phyloP scores from a whole-genome alignment of 2,329 filamentous ascomycete genomes.

The Alternaria dauci region DNA sequence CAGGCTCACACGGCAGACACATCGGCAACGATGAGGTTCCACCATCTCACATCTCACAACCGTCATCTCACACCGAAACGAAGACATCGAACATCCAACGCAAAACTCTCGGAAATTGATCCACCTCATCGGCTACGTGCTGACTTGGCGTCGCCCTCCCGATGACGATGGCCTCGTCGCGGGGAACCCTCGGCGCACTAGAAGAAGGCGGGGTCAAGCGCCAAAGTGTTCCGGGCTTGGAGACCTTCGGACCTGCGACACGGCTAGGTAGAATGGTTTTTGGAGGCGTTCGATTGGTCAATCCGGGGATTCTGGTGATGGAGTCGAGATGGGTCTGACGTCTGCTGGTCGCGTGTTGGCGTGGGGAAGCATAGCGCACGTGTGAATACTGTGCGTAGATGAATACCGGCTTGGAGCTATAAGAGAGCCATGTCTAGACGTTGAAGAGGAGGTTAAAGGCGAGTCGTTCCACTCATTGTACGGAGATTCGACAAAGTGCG shows the following conservation, averaged over 20 bases:
- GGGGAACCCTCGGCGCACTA: constrained; percentile 34
- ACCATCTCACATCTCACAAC: background rate
- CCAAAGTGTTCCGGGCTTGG: constrained; percentile 2
- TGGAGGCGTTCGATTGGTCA: constrained; percentile 24
- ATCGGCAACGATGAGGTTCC: background rate
- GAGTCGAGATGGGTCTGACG: constrained; percentile 13
- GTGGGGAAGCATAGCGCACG: constrained; percentile 18
- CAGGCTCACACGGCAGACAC: background rate
- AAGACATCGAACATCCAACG: background rate
- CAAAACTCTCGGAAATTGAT: constrained; percentile 9
- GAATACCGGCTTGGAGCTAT: background rate
- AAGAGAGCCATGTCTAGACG: constrained; percentile 3
- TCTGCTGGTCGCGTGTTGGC: constrained; percentile 19
- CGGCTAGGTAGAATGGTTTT: constrained; percentile 26
- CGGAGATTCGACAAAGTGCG: background rate
- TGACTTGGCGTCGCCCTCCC: constrained; percentile 12
- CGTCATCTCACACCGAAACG: background rate
- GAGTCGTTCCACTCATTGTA: background rate
- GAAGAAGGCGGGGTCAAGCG: constrained; percentile 31
- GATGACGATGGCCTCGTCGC: constrained; percentile 10
- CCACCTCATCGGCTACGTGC: constrained; percentile 12
- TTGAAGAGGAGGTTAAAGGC: background rate
- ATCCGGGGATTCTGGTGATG: background rate
- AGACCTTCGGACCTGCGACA: constrained; percentile 26
- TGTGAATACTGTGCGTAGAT: background rate